Evolutionary conservation across 495 filamentous ascomycete species (phyloP), one percentile per base, ranked within the genome.

Genomic region (Jackrogersella minutella): DNA sequence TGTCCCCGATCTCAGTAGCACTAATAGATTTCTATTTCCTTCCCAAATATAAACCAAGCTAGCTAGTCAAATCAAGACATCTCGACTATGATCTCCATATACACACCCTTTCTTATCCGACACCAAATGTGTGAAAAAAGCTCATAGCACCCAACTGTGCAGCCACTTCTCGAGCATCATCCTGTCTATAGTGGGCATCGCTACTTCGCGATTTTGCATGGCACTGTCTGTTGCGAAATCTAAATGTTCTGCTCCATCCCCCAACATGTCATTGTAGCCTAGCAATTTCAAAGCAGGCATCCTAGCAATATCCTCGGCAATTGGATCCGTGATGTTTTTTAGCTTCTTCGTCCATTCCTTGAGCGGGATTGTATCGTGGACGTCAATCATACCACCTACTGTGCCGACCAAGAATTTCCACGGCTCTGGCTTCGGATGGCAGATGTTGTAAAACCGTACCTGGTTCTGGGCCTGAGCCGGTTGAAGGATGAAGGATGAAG

Each of bases 231-330:
- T 41, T 14, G n/a, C 37, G 7, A 1, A 41, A 4, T 14, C 37
- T 14, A 33, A 19, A 1, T 14, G 11, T 9, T 37, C 16, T 10
- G 7, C 39, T 5, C 59, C 59, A 1, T 28, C 39, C 5, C 39
- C 49, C 0, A 62, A 11, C 1, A 40, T 28, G 7, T 67, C 49
- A 13, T 50, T 62, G 24, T 41, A 62, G 7, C 51, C 56, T 14
- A 67, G 4, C 2, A 67, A 4, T 16, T 57, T 61, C 24, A 62
- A 24, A 1, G 57, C 64, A 1, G 64, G 64, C 41, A 62, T 19
- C 8, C 28, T 13, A 14, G 56, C 30, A 1, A 52, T 33, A 14
- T 62, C 64, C 0, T 56, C 36, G 0, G 57, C 22, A 22, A 2
- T 52, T 3, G 57, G 57, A 11, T 67, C 34, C 0, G 33, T 4